Conservation (phyloP, 352 stramenopile species). For the Aphanomyces astaci region DNA sequence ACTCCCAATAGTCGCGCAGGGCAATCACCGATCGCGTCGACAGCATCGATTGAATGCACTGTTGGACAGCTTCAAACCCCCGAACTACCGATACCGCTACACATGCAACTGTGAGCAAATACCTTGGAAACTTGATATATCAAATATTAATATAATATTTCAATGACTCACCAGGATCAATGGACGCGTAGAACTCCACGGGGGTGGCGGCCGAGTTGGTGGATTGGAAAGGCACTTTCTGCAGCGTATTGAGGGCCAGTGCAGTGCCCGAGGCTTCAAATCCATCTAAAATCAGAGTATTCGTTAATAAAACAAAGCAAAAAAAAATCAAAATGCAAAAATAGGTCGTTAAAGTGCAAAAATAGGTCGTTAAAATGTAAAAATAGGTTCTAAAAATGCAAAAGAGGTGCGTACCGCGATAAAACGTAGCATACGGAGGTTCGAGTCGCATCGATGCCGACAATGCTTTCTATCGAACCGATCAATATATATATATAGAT, state of each 20-base stretch:
- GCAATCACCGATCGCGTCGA: slow-evolving; percentile 26
- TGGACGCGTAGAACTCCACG: not conserved
- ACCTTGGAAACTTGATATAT: not conserved
- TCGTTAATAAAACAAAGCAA: too few species aligned
- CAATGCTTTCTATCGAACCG: slow-evolving; percentile 27
- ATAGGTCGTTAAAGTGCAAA: too few species aligned
- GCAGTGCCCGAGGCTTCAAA: slow-evolving; percentile 46
- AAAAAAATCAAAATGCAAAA: too few species aligned
- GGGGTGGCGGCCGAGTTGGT: slow-evolving; percentile 27
- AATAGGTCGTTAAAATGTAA: too few species aligned
- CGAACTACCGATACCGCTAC: slow-evolving; percentile 41
- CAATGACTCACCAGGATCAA: not conserved
- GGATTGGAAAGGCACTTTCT: slow-evolving; percentile 29
- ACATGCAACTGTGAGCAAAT: not conserved
- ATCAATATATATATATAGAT: not conserved
- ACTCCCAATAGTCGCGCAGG: slow-evolving; percentile 80
- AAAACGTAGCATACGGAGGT: slow-evolving; percentile 46
- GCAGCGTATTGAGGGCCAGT: slow-evolving; percentile 51
- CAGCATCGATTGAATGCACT: slow-evolving; percentile 38
- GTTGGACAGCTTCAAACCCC: slow-evolving; percentile 43
- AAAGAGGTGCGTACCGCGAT: slow-evolving; percentile 29
- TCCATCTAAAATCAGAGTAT: slow-evolving; percentile 34
- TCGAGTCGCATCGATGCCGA: slow-evolving; percentile 43
- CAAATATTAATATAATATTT: too few species aligned
- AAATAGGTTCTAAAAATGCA: not conserved